Conservation (phyloP, 768 basidiomycete genomes). For the Exsudoporus frostii region DNA sequence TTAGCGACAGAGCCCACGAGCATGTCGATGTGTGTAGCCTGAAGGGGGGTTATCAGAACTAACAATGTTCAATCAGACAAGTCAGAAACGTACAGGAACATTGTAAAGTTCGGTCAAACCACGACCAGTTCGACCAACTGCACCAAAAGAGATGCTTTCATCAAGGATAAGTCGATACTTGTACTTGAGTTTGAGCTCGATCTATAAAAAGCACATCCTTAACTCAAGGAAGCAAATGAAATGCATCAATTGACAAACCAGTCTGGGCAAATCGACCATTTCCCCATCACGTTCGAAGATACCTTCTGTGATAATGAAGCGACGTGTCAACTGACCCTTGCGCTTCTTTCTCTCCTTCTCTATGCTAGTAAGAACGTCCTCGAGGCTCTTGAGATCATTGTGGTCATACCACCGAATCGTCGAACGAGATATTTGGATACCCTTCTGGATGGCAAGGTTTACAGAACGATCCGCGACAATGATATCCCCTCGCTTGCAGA, state of each 20-base stretch:
- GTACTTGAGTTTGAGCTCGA: conserved; percentile 92
- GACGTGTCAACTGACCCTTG: conserved; percentile 73
- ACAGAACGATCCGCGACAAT: conserved; percentile 98
- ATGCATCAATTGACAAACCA: conserved; percentile 50
- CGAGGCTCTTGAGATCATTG: conserved; percentile 88
- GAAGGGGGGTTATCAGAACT: background rate
- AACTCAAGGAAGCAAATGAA: background rate
- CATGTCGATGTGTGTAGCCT: conserved; percentile 92
- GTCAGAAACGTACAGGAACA: conserved; percentile 64
- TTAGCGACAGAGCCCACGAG: conserved; percentile 88
- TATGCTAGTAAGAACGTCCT: conserved; percentile 77
- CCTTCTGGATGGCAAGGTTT: conserved; percentile 94
- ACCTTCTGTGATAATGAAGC: conserved; percentile 96
- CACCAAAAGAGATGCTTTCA: conserved; percentile 91
- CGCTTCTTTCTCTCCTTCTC: conserved; percentile 90
- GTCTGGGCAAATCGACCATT: conserved; percentile 88
- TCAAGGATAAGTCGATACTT: conserved; percentile 95
- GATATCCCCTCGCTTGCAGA: conserved; percentile 95
- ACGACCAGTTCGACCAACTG: conserved; percentile 89
- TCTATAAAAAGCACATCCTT: conserved; percentile 42
- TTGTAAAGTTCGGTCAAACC: conserved; percentile 95
- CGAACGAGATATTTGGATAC: conserved; percentile 88
- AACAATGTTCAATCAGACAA: background rate
- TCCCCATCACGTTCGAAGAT: conserved; percentile 94
- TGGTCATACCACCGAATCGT: conserved; percentile 96